phyloP scores from a whole-genome alignment of 306 rosid genomes.

The Fragaria iinumae region DNA sequence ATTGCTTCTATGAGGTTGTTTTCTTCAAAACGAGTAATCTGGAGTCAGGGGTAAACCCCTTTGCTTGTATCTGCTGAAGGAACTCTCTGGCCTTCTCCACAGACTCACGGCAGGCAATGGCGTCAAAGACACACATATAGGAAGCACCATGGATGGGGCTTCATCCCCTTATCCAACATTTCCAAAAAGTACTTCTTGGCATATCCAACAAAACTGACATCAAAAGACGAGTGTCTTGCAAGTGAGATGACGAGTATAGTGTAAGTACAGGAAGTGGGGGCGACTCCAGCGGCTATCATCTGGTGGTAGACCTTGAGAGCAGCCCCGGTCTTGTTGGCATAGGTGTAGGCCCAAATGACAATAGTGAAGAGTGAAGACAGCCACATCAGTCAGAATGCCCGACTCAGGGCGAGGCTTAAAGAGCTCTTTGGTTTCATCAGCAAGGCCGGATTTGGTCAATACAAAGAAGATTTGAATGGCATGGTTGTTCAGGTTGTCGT shows the following conservation, averaged over 20 bases:
- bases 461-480: not conserved
- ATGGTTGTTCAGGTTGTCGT: not conserved
- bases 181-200: conserved; percentile 2
- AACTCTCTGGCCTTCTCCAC: not conserved
- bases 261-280: not conserved
- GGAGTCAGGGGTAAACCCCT: not conserved
- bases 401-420: not conserved
- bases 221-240: not conserved
- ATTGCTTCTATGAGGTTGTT: not conserved
- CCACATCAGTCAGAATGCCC: not conserved
- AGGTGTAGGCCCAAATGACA: not conserved
- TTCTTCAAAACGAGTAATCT: not conserved
- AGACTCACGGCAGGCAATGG: not conserved
- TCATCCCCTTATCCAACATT: not conserved
- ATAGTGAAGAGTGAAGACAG: not conserved
- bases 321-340: not conserved
- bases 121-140: not conserved
- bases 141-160: not conserved
- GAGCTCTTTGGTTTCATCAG: not conserved
- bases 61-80: not conserved
- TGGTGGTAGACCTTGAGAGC: not conserved
- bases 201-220: not conserved
- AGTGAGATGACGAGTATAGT: not conserved
- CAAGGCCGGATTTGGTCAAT: not conserved
- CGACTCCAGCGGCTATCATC: not conserved